phyloP scores from a whole-genome alignment of 352 stramenopile species.

The Globisporangium emineosum region DNA sequence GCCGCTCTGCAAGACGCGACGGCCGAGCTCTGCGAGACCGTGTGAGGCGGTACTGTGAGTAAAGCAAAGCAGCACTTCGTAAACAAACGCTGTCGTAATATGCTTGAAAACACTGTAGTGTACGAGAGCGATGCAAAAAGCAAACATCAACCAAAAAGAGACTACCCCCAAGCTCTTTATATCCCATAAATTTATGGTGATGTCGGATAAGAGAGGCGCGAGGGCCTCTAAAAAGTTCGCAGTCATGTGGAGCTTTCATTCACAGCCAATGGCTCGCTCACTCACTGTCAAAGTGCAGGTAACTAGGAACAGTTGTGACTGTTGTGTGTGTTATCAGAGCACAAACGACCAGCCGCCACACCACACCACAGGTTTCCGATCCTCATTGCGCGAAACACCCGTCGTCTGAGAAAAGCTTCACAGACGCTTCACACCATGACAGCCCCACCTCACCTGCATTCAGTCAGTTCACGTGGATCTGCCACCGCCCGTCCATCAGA shows the following conservation, averaged over 20 bases:
- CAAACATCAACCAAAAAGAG: no score
- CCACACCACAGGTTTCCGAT: background rate
- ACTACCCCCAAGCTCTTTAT: no score
- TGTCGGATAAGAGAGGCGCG: no score
- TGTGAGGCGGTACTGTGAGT: background rate
- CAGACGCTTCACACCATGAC: background rate
- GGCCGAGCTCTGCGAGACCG: constrained; percentile 3
- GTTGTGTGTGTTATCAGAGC: background rate
- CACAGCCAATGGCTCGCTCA: no score
- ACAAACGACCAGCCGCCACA: background rate
- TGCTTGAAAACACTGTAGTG: background rate
- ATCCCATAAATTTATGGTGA: no score
- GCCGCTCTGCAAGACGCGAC: constrained; percentile 4
- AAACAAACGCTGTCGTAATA: background rate
- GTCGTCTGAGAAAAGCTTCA: background rate
- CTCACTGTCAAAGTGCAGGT: no score
- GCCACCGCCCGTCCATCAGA: no score
- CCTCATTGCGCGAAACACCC: background rate
- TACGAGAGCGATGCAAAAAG: no score
- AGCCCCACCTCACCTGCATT: no score
- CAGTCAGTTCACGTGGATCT: background rate
- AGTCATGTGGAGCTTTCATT: no score
- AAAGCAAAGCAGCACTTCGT: background rate
- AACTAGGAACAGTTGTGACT: no score
- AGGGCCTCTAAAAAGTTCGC: no score